These are phyloP conservation scores for Trypanosomatidae sp. DNA, from an alignment of 208 protist species.

Conservation along the genomic window DNA sequence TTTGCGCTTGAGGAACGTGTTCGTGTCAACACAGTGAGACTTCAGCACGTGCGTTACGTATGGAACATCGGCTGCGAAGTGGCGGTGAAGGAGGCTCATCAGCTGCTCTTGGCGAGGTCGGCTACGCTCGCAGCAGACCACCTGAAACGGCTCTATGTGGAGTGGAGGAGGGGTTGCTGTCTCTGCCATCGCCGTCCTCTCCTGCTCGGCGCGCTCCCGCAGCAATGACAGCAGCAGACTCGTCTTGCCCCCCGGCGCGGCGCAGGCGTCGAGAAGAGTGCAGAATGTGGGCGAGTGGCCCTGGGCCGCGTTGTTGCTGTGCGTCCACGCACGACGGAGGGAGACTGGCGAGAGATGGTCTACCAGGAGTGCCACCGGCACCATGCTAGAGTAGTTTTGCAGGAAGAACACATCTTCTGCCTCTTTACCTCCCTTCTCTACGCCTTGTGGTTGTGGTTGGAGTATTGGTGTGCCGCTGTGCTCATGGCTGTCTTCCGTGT, in stretches of 20 bases:
- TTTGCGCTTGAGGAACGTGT: slow-evolving; percentile 25
- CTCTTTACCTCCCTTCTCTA: slow-evolving; percentile 1
- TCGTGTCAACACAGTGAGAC: slow-evolving; percentile 28
- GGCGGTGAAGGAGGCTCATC: slow-evolving; percentile 32
- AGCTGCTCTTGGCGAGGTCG: slow-evolving; percentile 36
- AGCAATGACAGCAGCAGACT: slow-evolving; percentile 72
- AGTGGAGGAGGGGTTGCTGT: neutral
- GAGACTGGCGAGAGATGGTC: slow-evolving; percentile 23
- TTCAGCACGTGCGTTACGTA: slow-evolving; percentile 12
- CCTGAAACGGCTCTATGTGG: slow-evolving; percentile 3
- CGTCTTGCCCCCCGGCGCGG: slow-evolving; percentile 93
- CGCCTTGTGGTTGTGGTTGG: neutral
- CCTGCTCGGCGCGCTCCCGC: slow-evolving; percentile 18
- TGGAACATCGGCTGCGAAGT: slow-evolving; percentile 26
- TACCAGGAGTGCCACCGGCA: slow-evolving; percentile 63
- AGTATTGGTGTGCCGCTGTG: neutral
- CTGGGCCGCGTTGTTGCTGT: slow-evolving; percentile 5
- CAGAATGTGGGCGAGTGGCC: neutral
- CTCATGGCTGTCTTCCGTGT: neutral
- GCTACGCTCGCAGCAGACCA: slow-evolving; percentile 62
- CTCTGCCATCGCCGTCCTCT: slow-evolving; percentile 26
- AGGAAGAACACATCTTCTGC: slow-evolving; percentile 42
- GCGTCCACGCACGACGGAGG: neutral
- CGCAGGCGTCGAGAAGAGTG: slow-evolving; percentile 90
- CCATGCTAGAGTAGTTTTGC: slow-evolving; percentile 84